Evolutionary conservation across 805 yeast genomes (phyloP).

Genomic region (Candida argentea): DNA sequence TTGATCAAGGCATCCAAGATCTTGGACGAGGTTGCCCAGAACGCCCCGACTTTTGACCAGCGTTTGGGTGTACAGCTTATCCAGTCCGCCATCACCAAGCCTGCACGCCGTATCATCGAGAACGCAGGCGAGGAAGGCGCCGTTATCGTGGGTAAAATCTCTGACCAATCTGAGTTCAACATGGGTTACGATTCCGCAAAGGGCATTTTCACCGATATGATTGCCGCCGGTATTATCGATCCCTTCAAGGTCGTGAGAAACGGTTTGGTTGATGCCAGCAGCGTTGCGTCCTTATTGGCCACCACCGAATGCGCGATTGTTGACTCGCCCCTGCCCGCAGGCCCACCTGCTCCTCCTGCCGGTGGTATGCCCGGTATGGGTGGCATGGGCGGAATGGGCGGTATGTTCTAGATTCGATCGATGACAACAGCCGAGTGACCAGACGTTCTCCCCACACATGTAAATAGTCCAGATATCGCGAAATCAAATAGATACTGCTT

Average conservation of each 20-base stretch:
- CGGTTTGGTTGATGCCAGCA: constrained; percentile 92
- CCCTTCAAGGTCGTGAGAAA: constrained; percentile 97
- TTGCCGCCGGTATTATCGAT: constrained; percentile 93
- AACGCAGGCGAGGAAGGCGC: constrained; percentile 98
- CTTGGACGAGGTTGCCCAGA: constrained; percentile 60
- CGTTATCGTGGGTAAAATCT: constrained; percentile 86
- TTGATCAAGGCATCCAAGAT: constrained; percentile 80
- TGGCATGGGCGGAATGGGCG: constrained; percentile 43
- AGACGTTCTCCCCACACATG: too few relatives aligned
- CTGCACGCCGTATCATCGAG: constrained; percentile 90
- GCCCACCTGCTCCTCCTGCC: constrained; percentile 46
- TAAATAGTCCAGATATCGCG: too few relatives aligned
- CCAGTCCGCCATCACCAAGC: constrained; percentile 85
- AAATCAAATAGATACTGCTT: too few relatives aligned
- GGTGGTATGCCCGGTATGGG: constrained; percentile 50
- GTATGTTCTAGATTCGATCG: too few relatives aligned
- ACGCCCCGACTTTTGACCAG: constrained; percentile 78
- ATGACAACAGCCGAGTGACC: too few relatives aligned
- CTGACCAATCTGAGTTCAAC: constrained; percentile 63
- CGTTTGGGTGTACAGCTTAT: constrained; percentile 92
- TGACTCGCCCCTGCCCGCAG: constrained; percentile 79
- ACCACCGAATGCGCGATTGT: constrained; percentile 98
- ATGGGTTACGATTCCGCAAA: constrained; percentile 86
- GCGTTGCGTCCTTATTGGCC: constrained; percentile 94
- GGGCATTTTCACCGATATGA: constrained; percentile 92